Evolutionary conservation across 2,329 filamentous ascomycete species (phyloP), one percentile per base, ranked within the genome.

Genomic region (Neopestalotiopsis rosae): DNA sequence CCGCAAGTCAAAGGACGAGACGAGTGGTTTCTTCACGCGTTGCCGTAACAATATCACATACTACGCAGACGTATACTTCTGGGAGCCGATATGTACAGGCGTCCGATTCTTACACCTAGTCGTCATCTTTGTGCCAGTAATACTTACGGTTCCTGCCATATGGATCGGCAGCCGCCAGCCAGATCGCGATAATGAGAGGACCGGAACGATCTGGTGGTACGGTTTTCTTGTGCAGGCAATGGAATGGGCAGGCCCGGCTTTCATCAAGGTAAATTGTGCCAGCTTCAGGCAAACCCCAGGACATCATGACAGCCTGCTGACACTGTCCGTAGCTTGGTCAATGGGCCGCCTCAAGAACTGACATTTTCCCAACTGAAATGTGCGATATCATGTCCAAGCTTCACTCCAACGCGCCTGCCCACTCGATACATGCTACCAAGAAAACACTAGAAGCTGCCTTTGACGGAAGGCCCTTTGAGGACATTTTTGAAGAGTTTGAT

Each of bases 401-500:
- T 61, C 96, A 99, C 81, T 98, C 96, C 1, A 90, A 98, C 78
- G 95, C 96, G 0, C 95, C 95, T 0, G 95, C 96, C 1, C 96
- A 99, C 80, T 94, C 95, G 0, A 84, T 99, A 66, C 86, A 88
- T 63, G 87, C 89, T 30, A 98, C 96, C 0, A 94, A 93, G 78
- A 85, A 85, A 72, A 98, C 90, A 2, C 91, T 99, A 32, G 87
- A 90, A 73, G 88, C 89, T 45, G 95, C 96, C 0, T 99, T 99
- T 77, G 89, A 90, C 69, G 94, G 92, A 1, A 87, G 92, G 67
- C 75, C 81, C 0, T 98, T 99, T 72, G 90, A 95, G 13, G 93
- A 97, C 5, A 98, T 99, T 69, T 99, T 99, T 75, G 94, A 97
- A 38, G 96, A 98, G 78, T 99, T 99, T 73, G 87, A 98, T 34